phyloP scores from a whole-genome alignment of 2,329 filamentous ascomycete genomes.

The Exophiala calicioides region DNA sequence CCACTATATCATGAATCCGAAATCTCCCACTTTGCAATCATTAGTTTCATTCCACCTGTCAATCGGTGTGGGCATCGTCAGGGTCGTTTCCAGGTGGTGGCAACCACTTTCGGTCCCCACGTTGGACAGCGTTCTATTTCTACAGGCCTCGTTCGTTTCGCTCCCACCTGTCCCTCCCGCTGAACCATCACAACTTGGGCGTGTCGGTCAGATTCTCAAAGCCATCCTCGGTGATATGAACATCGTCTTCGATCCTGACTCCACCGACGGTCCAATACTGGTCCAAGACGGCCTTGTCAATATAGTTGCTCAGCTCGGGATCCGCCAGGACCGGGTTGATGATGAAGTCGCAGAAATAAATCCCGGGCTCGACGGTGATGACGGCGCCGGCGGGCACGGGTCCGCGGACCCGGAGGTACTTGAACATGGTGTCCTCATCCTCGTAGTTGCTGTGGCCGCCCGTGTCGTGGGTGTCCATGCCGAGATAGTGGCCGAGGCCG shows the following conservation, averaged over 20 bases:
- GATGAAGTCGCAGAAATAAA: conserved; percentile 91
- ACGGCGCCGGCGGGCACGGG: conserved; percentile 75
- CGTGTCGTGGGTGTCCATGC: conserved; percentile 89
- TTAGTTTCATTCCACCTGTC: too few species aligned
- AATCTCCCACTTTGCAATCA: too few species aligned
- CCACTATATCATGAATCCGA: too few species aligned
- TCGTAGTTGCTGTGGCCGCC: conserved; percentile 75
- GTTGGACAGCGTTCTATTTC: too few species aligned
- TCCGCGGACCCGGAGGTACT: conserved; percentile 79
- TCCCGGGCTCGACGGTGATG: conserved; percentile 91
- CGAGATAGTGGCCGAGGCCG: conserved; percentile 85
- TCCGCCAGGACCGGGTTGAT: conserved; percentile 77
- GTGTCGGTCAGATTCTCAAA: conserved; percentile 81
- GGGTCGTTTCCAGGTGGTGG: too few species aligned
- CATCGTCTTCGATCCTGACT: conserved; percentile 88
- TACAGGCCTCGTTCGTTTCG: too few species aligned
- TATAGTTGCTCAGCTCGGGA: conserved; percentile 71
- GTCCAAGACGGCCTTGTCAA: conserved; percentile 70
- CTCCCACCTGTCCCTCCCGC: too few species aligned
- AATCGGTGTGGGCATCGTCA: too few species aligned
- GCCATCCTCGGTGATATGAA: conserved; percentile 75
- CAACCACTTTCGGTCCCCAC: too few species aligned
- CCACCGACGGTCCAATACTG: conserved; percentile 88
- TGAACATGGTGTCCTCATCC: conserved; percentile 81
- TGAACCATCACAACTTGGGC: conserved; percentile 70